Evolutionary conservation across 2,329 filamentous ascomycete genomes (phyloP).

Genomic region (Colletotrichum neosansevieriae): DNA sequence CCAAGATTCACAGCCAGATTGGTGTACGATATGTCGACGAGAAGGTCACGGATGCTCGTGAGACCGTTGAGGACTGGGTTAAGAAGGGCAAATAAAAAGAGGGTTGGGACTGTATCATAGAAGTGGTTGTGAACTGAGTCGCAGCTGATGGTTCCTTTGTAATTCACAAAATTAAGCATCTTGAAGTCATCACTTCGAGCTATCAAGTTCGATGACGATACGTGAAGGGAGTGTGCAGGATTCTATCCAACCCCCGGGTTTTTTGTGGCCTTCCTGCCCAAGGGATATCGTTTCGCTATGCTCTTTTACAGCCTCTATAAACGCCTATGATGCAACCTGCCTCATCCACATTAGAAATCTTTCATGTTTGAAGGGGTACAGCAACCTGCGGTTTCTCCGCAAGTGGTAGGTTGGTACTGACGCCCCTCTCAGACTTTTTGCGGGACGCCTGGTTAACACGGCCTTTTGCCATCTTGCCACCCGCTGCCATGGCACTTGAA

Average conservation of each 20-base stretch:
- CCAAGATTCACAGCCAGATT: constrained; percentile 79
- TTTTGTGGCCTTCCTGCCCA: neutral
- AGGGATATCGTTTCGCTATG: constrained; percentile 33
- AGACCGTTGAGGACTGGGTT: constrained; percentile 88
- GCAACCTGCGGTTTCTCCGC: constrained; percentile 42
- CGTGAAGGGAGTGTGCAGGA: neutral
- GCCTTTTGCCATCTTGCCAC: constrained; percentile 57
- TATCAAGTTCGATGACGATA: neutral
- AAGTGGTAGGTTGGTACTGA: constrained; percentile 2
- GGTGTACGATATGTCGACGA: constrained; percentile 81
- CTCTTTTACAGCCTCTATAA: constrained; percentile 22
- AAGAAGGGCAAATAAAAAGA: constrained; percentile 81
- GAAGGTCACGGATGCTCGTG: constrained; percentile 80
- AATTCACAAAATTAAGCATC: constrained; percentile 31
- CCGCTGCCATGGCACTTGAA: constrained; percentile 60
- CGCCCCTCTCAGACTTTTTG: constrained; percentile 51
- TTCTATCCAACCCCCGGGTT: constrained; percentile 13
- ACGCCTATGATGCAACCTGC: constrained; percentile 37
- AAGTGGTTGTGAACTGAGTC: constrained; percentile 39
- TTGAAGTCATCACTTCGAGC: constrained; percentile 9
- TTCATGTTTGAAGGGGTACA: constrained; percentile 41
- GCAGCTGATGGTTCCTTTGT: constrained; percentile 40
- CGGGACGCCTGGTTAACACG: constrained; percentile 22
- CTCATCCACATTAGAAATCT: neutral
- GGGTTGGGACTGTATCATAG: constrained; percentile 40